Conservation (phyloP, 139 green algal species). For the Bryopsis sp. region DNA sequence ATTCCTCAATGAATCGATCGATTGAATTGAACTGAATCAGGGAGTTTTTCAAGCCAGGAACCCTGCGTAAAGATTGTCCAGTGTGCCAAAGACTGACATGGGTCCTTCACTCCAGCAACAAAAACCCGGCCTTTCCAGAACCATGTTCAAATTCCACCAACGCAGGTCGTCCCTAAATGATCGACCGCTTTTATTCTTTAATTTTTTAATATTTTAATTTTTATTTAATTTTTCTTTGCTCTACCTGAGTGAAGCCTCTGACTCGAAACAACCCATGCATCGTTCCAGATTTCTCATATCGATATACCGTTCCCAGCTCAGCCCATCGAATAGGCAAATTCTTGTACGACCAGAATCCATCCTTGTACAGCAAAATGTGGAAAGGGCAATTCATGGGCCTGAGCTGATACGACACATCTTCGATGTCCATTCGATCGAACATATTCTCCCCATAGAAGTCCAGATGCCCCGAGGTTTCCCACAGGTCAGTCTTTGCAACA, state of each 20-base stretch:
- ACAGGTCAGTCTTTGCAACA: constrained; percentile 91
- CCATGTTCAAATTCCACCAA: no score
- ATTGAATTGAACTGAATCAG: no score
- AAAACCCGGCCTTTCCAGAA: no score
- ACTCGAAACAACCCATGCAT: constrained; percentile 97
- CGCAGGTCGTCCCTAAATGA: no score
- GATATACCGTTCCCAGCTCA: constrained; percentile 97
- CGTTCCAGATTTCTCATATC: constrained; percentile 87
- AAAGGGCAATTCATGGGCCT: constrained; percentile 99
- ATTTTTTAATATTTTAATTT: no score
- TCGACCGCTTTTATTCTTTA: no score
- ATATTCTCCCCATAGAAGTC: constrained; percentile 96
- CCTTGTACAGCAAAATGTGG: constrained; percentile 92
- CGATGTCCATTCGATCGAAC: constrained; percentile 85
- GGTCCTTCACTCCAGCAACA: no score
- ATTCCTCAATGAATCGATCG: no score
- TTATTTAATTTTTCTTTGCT: background rate
- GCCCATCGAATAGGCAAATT: constrained; percentile 89
- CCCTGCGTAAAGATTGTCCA: no score
- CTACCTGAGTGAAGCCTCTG: constrained; percentile 81
- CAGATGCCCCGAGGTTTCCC: constrained; percentile 90
- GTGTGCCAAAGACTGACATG: no score
- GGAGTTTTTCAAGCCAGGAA: no score
- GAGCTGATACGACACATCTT: constrained; percentile 92
- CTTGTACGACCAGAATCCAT: constrained; percentile 50